phyloP scores from a whole-genome alignment of 139 green algal genomes.

The Penium margaritaceum region DNA sequence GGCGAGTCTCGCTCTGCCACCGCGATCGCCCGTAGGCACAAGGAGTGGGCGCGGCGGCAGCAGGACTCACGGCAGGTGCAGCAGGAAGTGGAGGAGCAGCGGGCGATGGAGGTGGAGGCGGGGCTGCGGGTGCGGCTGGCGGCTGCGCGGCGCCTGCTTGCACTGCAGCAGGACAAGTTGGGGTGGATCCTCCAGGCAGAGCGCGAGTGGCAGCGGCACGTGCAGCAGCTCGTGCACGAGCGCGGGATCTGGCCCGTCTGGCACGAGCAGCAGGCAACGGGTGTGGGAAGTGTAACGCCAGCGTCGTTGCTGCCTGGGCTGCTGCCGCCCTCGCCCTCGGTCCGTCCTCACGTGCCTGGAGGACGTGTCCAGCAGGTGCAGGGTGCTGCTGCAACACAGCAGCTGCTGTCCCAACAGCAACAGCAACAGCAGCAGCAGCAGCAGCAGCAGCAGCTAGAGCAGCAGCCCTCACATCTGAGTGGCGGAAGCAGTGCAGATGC shows the following conservation, averaged over 20 bases:
- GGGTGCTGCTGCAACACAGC: no score
- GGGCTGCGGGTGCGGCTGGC: background rate
- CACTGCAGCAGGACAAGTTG: slow-evolving; percentile 20
- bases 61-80: background rate
- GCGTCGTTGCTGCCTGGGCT: no score
- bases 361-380: no score
- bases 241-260: slow-evolving; percentile 15
- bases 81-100: background rate
- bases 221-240: slow-evolving; percentile 21
- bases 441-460: no score
- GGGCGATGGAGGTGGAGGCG: background rate
- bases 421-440: no score
- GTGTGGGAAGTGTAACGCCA: no score
- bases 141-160: background rate
- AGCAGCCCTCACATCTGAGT: no score
- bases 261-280: no score
- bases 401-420: no score
- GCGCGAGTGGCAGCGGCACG: slow-evolving; percentile 12
- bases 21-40: background rate
- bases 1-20: background rate
- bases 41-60: slow-evolving; percentile 6
- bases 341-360: no score
- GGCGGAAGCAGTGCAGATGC: background rate
- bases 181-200: slow-evolving; percentile 23
- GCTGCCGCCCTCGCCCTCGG: no score